Conservation (phyloP, 768 basidiomycete genomes). For the Suillus ampliporus region DNA sequence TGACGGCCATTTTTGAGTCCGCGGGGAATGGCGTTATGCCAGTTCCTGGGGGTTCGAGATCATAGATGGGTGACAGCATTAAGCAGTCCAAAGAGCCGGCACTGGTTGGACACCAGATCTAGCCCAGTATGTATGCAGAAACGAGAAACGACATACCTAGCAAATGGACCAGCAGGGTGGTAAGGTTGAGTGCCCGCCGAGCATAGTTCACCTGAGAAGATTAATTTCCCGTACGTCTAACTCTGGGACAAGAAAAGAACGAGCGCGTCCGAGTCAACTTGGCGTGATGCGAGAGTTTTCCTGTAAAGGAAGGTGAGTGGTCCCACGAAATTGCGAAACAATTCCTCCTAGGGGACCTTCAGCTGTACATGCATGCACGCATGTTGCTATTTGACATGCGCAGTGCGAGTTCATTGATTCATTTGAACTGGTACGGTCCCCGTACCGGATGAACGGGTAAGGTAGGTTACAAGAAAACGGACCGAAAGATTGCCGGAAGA, state of each 20-base stretch:
- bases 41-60: conserved; percentile 1
- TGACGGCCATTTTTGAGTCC: neutral
- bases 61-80: neutral
- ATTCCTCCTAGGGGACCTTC: neutral
- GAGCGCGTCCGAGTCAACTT: neutral
- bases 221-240: conserved; percentile 3
- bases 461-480: neutral
- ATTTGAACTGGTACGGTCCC: too few relatives aligned
- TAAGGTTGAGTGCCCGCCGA: neutral
- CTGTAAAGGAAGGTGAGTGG: neutral
- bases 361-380: neutral
- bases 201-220: neutral
- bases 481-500: conserved; percentile 3
- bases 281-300: conserved; percentile 2
- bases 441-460: neutral
- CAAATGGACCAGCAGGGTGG: neutral
- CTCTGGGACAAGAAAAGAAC: neutral
- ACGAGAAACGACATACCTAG: neutral
- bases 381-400: neutral
- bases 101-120: too few relatives aligned
- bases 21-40: neutral
- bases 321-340: neutral
- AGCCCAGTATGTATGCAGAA: neutral
- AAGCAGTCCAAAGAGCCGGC: neutral
- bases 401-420: neutral